Conservation (phyloP, 2,329 filamentous ascomycete genomes). For the Botryotinia globosa region DNA sequence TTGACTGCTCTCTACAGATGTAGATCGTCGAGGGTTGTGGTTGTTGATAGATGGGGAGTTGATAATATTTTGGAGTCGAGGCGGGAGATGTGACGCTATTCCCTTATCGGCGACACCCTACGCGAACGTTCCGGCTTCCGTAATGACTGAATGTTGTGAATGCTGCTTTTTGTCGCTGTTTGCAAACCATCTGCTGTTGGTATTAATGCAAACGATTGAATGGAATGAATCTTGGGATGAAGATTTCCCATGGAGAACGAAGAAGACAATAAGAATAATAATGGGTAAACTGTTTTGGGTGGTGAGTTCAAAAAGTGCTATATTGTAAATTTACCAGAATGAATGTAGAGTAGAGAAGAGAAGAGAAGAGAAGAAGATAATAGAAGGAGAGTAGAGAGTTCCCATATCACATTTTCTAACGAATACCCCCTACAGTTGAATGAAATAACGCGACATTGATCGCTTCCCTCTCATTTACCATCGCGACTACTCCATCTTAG, state of each 20-base stretch:
- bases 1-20: conserved; percentile 8
- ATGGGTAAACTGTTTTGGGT: neutral
- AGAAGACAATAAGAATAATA: neutral
- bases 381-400: neutral
- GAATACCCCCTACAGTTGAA: neutral
- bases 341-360: neutral
- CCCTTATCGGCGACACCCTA: conserved; percentile 18
- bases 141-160: neutral
- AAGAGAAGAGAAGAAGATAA: neutral
- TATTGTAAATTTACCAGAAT: neutral
- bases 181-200: neutral
- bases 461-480: conserved; percentile 3
- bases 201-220: neutral
- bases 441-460: conserved; percentile 28
- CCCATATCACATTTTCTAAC: neutral
- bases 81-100: conserved; percentile 19
- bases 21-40: conserved; percentile 13
- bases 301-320: neutral
- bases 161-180: neutral
- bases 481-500: conserved; percentile 12
- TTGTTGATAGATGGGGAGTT: conserved; percentile 8
- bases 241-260: neutral
- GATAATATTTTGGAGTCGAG: conserved; percentile 20
- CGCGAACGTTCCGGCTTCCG: conserved; percentile 2
- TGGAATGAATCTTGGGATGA: neutral